Percentiles rank a stretch among this genome's conserved stretches.
Evolutionary conservation across 768 basidiomycete species (phyloP).

Genomic region (Lactarius deliciosus): DNA sequence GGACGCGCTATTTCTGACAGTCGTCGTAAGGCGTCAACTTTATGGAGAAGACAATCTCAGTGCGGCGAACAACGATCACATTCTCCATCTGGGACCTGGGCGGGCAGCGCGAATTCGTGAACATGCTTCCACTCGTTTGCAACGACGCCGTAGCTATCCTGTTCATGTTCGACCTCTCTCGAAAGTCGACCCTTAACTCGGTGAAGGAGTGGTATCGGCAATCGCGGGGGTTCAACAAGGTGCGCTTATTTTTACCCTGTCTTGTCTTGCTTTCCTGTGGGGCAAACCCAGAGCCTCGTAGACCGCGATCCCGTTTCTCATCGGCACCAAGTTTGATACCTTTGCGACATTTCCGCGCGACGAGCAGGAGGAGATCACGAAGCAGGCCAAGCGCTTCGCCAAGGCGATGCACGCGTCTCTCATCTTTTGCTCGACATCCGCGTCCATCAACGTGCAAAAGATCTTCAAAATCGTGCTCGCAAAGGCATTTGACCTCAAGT

Average conservation of each 20-base stretch:
- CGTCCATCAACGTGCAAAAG: conserved; percentile 99
- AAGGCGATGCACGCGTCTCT: conserved; percentile 99
- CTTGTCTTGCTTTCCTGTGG: not conserved
- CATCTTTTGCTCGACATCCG: conserved; percentile 98
- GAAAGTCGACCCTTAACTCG: conserved; percentile 96
- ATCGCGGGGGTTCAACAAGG: conserved; percentile 98
- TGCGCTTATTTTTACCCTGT: conserved; percentile 38
- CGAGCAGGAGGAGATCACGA: conserved; percentile 99
- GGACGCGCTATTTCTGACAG: conserved; percentile 16
- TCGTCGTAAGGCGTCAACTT: conserved; percentile 80
- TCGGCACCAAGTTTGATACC: conserved; percentile 98
- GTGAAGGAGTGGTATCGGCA: conserved; percentile 99
- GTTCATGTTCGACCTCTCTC: conserved; percentile 99
- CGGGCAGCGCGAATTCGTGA: conserved; percentile 97
- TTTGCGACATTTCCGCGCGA: conserved; percentile 95
- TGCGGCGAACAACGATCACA: conserved; percentile 97
- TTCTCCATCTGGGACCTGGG: conserved; percentile 99
- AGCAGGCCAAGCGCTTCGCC: conserved; percentile 98
- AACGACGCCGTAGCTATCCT: conserved; percentile 99
- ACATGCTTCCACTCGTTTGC: conserved; percentile 97
- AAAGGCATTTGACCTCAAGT: conserved; percentile 98
- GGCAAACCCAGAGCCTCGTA: conserved; percentile 36
- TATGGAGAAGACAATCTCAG: conserved; percentile 99
- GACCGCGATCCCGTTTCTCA: conserved; percentile 98
- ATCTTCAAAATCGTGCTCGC: conserved; percentile 98